Percentiles rank a stretch among this genome's conserved stretches.
Evolutionary conservation across 2,329 filamentous ascomycete species (phyloP).

Genomic region (Fonsecaea multimorphosa): DNA sequence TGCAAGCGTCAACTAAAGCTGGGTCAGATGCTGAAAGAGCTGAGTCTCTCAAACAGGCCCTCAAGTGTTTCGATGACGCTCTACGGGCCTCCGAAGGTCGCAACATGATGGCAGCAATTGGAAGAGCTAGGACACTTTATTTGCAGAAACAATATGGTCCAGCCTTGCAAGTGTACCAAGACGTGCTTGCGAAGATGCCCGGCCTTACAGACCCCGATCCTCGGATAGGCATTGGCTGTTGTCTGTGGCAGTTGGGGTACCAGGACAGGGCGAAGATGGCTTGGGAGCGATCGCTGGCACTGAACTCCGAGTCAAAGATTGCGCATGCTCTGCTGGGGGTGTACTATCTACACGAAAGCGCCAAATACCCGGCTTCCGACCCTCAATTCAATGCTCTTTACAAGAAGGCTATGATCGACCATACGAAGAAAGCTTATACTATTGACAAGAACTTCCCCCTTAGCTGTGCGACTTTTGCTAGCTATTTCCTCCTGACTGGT

Average conservation of each 20-base stretch:
- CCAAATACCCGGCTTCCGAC: constrained; percentile 80
- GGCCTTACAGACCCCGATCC: constrained; percentile 91
- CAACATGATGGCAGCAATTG: constrained; percentile 91
- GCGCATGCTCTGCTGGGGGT: constrained; percentile 89
- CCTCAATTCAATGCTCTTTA: constrained; percentile 84
- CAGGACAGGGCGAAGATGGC: constrained; percentile 90
- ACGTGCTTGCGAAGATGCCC: constrained; percentile 83
- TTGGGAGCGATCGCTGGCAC: constrained; percentile 80
- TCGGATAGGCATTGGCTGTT: constrained; percentile 93
- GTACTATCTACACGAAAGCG: constrained; percentile 86
- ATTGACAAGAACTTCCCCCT: constrained; percentile 88
- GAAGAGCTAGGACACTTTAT: constrained; percentile 84
- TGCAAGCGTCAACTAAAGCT: constrained; percentile 75
- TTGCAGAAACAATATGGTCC: constrained; percentile 86
- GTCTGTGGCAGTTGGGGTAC: constrained; percentile 94
- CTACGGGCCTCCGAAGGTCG: constrained; percentile 80
- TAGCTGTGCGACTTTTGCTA: constrained; percentile 86
- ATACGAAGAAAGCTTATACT: constrained; percentile 92
- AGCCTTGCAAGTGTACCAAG: constrained; percentile 83
- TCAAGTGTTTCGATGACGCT: constrained; percentile 95
- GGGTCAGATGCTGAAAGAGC: constrained; percentile 69
- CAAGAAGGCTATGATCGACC: constrained; percentile 92
- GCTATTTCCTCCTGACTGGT: constrained; percentile 86
- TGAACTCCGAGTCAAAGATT: constrained; percentile 80
- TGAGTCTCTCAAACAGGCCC: constrained; percentile 80